Percentiles rank a stretch among this genome's conserved stretches.
Conservation (phyloP, 345 rosid species). For the Alliaria petiolata region DNA sequence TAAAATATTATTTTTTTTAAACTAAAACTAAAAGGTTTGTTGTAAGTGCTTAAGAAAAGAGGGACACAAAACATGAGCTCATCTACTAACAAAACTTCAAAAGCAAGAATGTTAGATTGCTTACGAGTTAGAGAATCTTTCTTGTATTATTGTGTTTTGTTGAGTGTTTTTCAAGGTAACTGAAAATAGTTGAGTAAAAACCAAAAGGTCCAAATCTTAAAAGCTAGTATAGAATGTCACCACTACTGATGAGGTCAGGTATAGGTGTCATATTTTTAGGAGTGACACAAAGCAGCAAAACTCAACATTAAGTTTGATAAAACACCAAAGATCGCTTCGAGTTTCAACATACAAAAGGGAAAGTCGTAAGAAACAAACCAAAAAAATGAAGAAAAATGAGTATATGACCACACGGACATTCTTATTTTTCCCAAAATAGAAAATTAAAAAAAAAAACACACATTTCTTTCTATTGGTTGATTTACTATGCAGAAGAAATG, state of each 20-base stretch:
- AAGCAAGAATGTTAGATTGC: conserved; percentile 12
- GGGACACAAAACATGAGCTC: background rate
- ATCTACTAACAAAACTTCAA: conserved; percentile 3
- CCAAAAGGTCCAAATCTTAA: background rate
- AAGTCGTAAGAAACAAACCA: no score
- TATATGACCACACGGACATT: no score
- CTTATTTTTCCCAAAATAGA: no score
- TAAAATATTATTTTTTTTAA: no score
- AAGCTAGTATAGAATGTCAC: background rate
- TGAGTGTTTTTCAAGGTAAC: conserved; percentile 5
- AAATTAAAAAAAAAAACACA: no score
- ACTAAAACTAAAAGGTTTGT: no score
- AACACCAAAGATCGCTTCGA: no score
- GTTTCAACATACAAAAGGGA: no score
- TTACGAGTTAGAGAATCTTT: background rate
- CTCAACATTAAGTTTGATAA: no score
- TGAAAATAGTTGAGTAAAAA: background rate
- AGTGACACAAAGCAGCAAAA: background rate
- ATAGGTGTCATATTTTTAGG: background rate
- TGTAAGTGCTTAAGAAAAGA: background rate
- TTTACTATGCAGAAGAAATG: no score
- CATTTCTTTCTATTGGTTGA: no score
- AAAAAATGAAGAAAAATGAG: no score
- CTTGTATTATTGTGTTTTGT: background rate
- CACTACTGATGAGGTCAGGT: background rate